Evolutionary conservation across 108 stramenopile genomes (phyloP), one percentile per base, ranked within the genome.

Genomic region (Pelagomonas calceolata): DNA sequence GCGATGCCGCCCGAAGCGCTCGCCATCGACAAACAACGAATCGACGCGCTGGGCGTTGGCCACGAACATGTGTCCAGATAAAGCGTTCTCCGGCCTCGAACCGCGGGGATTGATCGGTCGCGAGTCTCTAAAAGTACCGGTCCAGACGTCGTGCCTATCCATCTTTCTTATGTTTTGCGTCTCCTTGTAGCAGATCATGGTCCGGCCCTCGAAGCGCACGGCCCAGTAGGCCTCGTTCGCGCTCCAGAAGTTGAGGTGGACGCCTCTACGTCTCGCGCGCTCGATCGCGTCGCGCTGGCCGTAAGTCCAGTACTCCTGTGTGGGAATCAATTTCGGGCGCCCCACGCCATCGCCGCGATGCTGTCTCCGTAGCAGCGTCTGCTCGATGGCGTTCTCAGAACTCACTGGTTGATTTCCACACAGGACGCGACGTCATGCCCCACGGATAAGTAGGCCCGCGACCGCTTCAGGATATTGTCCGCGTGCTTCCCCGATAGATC

Each of bases 201-300:
- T 69, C 30, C 69, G 69, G 32, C 32, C 30, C 32, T 69, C 34
- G 60, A 16, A 72, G 35, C 37, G n/a, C 51, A 72, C 63, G 34
- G 46, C 46, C 71, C 71, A 72, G 63, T 65, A 72, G 30, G 30
- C 46, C 63, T 72, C 71, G 65, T 72, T 72, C 39, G 46, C 71
- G 65, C 64, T 65, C 45, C 63, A 72, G 16, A 72, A 65, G 4
- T 31, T 29, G 33, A 72, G 35, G 46, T n/a, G n/a, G 31, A 72
- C 1, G 30, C 71, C 71, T 14, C 12, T 30, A 1, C 10, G 10
- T 1, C 71, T 63, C 63, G 15, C 51, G 15, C 29, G 63, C 37
- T 65, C 65, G 32, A 72, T 9, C 17, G 30, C 32, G 12, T 30
- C 32, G 30, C 65, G 33, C 63, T 43, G 63, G 14, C 29, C 29